Percentiles rank a stretch among this genome's conserved stretches.
Evolutionary conservation across 2,329 filamentous ascomycete species (phyloP).

Genomic region (Magnaporthales sp.): DNA sequence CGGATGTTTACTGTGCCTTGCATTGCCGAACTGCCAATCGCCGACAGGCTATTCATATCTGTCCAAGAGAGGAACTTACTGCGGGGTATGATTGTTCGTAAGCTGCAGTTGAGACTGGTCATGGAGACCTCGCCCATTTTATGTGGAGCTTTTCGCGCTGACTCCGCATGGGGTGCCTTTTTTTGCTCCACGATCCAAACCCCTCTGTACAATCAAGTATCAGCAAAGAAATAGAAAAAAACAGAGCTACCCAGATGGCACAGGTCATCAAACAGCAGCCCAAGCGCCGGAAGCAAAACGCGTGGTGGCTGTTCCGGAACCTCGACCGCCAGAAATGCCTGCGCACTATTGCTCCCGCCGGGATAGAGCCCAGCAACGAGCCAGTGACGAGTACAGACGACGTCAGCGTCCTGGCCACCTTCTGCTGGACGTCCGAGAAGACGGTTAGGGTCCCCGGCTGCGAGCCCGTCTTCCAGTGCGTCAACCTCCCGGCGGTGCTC

Average conservation of each 20-base stretch:
- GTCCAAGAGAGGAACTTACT: no score
- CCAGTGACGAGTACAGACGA: neutral
- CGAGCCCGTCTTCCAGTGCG: neutral
- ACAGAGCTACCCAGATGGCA: neutral
- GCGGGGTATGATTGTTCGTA: no score
- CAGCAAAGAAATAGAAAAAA: no score
- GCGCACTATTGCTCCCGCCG: neutral
- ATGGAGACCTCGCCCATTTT: no score
- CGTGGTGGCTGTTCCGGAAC: neutral
- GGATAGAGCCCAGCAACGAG: neutral
- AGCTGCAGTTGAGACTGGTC: no score
- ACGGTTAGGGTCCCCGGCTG: neutral
- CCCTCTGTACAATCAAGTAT: no score
- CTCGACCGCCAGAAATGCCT: constrained; percentile 2
- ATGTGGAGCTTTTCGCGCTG: no score
- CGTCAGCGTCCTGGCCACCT: neutral
- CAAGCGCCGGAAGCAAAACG: neutral
- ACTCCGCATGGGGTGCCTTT: no score
- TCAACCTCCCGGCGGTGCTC: neutral
- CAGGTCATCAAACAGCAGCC: neutral
- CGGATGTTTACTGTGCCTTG: no score
- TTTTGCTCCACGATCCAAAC: no score
- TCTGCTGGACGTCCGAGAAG: neutral
- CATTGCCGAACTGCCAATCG: no score
- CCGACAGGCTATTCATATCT: no score